Evolutionary conservation across 2,329 filamentous ascomycete species (phyloP), one percentile per base, ranked within the genome.

Genomic region (Talaromyces sp.): DNA sequence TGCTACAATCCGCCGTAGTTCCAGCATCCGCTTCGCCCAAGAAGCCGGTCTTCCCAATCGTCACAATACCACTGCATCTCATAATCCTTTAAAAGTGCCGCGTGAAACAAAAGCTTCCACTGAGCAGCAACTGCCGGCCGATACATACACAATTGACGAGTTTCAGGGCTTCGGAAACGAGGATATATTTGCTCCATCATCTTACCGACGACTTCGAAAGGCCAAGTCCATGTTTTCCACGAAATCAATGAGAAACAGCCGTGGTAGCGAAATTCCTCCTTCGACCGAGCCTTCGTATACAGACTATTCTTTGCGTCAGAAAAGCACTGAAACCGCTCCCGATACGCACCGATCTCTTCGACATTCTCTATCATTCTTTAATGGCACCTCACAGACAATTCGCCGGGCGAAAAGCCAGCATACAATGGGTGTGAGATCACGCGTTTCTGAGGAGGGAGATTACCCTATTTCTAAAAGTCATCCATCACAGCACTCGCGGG

Each of bases 161-260:
- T 69, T 69, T 41, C 63, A 66, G 24, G 72, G 68, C 0, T 61
- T 76, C 27, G 75, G 74, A 63, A 69, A 61, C 26, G 67, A 70
- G 8, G 70, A 75, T 51, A 68, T 73, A 32, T 76, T 75, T 19
- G 63, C 72, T 51, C 78, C 78, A 27, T 81, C 79, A 4, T 80
- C 79, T 1, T 80, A 79, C 62, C 74, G 77, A 26, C 75, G 72
- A 56, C 69, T 81, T 31, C 75, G 76, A 32, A 80, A 77, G 63
- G 72, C 79, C 8, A 77, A 74, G 61, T 81, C 79, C n/a, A 77
- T 80, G 77, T 78, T 79, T 58, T 73, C 73, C 7, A 73, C 77
- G 1, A 69, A 72, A 54, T 74, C 74, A 8, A 73, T 77, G 2
- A 69, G 73, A 56, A 72, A 70, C n/a, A 24, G 24, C 35, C 68